Conservation (phyloP, 495 filamentous ascomycete species). For the Penicillium waksmanii region DNA sequence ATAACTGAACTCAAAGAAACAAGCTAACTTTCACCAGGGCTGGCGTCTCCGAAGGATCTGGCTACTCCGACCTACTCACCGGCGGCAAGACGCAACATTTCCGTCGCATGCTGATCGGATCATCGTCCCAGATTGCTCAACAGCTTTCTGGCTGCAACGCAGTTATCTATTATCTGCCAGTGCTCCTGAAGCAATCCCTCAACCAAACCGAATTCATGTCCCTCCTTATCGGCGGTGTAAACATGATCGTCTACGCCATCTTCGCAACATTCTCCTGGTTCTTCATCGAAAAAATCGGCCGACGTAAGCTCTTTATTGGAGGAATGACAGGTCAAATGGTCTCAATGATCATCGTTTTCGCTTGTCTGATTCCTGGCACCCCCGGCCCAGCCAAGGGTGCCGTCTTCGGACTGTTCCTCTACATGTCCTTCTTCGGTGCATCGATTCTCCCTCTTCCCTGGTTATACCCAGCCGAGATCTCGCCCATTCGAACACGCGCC, state of each 20-base stretch:
- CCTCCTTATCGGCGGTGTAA: conserved; percentile 76
- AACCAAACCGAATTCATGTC: conserved; percentile 63
- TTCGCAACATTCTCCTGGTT: conserved; percentile 84
- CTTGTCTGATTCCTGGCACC: conserved; percentile 64
- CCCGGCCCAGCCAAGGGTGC: conserved; percentile 64
- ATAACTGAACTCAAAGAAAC: not conserved
- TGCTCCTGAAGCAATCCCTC: conserved; percentile 72
- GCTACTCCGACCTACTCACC: conserved; percentile 45
- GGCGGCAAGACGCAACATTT: conserved; percentile 50
- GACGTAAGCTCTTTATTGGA: conserved; percentile 73
- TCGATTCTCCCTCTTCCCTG: conserved; percentile 65
- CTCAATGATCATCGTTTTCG: conserved; percentile 78
- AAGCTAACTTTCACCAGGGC: conserved; percentile 27
- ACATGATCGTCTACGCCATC: conserved; percentile 83
- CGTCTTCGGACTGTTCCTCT: conserved; percentile 77
- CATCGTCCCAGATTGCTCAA: conserved; percentile 77
- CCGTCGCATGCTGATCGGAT: conserved; percentile 54
- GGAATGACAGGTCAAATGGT: conserved; percentile 72
- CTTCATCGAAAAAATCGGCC: conserved; percentile 76
- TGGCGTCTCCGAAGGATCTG: conserved; percentile 39
- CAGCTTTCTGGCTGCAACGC: conserved; percentile 79
- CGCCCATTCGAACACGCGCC: conserved; percentile 72
- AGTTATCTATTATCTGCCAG: conserved; percentile 85
- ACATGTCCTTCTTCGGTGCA: conserved; percentile 77
- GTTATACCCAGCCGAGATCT: conserved; percentile 71